Evolutionary conservation across 1,284 basidiomycete genomes (phyloP), one percentile per base, ranked within the genome.

Genomic region (Pseudozyma thailandica): DNA sequence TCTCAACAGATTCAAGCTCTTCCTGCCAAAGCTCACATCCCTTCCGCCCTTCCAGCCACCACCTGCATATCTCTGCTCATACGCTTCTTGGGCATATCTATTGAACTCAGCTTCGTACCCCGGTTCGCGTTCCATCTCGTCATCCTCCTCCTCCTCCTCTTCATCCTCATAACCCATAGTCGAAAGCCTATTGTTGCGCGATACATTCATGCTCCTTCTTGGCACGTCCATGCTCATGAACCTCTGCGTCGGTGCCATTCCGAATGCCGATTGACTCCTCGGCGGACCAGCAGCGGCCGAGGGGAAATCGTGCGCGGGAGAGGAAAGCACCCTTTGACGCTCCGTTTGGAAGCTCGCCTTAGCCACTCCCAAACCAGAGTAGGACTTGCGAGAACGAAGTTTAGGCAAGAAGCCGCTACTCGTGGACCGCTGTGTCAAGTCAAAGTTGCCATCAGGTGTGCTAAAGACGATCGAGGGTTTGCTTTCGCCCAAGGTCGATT

Each of bases 221-320:
- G 53, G 63, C 6, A 66, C 12, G 46, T 72, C 64, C 60, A 63
- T 61, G 37, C 63, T 70, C 39, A 64, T 53, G 43, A 71, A 74
- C 1, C 66, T 47, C 21, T 71, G 62, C n/a, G 57, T 54, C 6
- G 62, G 53, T 6, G 59, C 55, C 62, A 70, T 74, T 5, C 72
- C 72, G 16, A 76, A 62, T 6, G 74, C 72, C 41, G 68, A 72
- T 33, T 76, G 74, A 50, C 70, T 72, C 18, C 74, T 61, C 6
- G 71, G 63, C 12, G 74, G 70, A 20, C 15, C 35, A 3, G 31
- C 50, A 16, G 25, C 21, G 37, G 35, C 9, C 10, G 42, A 18
- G 3, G 58, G 58, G 33, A 44, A 30, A 2, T 62, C 62, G 41
- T 46, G 42, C 16, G 60, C 42, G 7, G 62, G 70, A 15, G 68